phyloP scores from a whole-genome alignment of 179 eudicot species.

The Nepenthes alata region DNA sequence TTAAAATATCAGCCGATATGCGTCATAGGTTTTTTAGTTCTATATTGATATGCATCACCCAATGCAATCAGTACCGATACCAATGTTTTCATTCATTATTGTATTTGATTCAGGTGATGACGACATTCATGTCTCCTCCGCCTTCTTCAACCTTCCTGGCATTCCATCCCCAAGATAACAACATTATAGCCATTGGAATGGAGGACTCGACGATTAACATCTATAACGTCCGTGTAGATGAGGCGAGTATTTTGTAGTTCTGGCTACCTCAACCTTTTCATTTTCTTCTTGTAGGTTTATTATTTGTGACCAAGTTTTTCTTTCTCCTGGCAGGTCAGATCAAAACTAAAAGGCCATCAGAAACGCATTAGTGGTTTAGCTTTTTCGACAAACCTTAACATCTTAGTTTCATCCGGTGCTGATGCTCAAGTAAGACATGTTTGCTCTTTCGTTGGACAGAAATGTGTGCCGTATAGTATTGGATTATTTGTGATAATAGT shows the following conservation, averaged over 20 bases:
- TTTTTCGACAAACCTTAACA: conserved; percentile 64
- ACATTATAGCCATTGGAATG: conserved; percentile 88
- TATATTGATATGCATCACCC: too few species aligned
- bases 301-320: background rate
- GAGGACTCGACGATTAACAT: conserved; percentile 89
- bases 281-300: background rate
- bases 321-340: conserved; percentile 38
- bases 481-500: too few species aligned
- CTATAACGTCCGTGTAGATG: conserved; percentile 78
- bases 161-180: conserved; percentile 89
- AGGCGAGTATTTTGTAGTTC: conserved; percentile 26
- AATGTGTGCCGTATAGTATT: too few species aligned
- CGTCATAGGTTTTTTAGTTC: too few species aligned
- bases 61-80: too few species aligned
- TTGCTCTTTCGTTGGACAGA: conserved; percentile 4
- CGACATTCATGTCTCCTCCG: conserved; percentile 89
- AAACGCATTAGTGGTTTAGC: conserved; percentile 83
- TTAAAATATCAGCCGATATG: too few species aligned
- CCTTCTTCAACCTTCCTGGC: conserved; percentile 83
- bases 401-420: conserved; percentile 88
- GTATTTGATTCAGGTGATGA: conserved; percentile 49
- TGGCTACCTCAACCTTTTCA: too few species aligned
- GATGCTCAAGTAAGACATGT: conserved; percentile 68
- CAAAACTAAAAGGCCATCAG: conserved; percentile 70
- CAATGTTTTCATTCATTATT: too few species aligned